These are phyloP conservation scores for Botrytis deweyae DNA, from an alignment of 2,329 filamentous ascomycete species.

Conservation along the genomic window DNA sequence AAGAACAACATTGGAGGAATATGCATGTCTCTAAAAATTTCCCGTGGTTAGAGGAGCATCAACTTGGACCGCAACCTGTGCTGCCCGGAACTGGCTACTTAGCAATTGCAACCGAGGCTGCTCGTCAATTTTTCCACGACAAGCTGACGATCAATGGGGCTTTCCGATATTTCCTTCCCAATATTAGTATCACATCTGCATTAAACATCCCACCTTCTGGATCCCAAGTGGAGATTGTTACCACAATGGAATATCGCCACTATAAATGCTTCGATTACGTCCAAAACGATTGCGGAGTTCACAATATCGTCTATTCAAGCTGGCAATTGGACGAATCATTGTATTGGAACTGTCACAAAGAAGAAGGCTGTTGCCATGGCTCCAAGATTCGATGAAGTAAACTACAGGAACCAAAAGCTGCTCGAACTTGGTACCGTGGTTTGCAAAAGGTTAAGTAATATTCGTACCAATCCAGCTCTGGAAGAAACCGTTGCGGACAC, in stretches of 20 bases:
- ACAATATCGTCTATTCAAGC: slow-evolving; percentile 11
- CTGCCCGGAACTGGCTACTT: slow-evolving; percentile 47
- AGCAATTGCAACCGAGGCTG: slow-evolving; percentile 27
- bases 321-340: slow-evolving; percentile 19
- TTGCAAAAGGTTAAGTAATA: slow-evolving; percentile 38
- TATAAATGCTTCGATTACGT: slow-evolving; percentile 10
- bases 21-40: slow-evolving; percentile 35
- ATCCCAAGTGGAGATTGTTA: slow-evolving; percentile 20
- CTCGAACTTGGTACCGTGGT: slow-evolving; percentile 40
- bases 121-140: slow-evolving; percentile 11
- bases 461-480: slow-evolving; percentile 35
- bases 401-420: slow-evolving; percentile 34
- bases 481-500: slow-evolving; percentile 35
- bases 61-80: slow-evolving; percentile 50
- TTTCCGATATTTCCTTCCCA: slow-evolving; percentile 15
- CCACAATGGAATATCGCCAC: slow-evolving; percentile 17
- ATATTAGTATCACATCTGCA: slow-evolving; percentile 20
- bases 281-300: slow-evolving; percentile 15
- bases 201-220: slow-evolving; percentile 12
- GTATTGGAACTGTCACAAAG: slow-evolving; percentile 8
- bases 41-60: slow-evolving; percentile 53
- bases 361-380: neutral
- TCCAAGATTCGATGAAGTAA: slow-evolving; percentile 15
- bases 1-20: slow-evolving; percentile 28
- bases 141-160: neutral